Conservation (phyloP, 1,284 basidiomycete genomes). For the Rhizopogon parksii region DNA sequence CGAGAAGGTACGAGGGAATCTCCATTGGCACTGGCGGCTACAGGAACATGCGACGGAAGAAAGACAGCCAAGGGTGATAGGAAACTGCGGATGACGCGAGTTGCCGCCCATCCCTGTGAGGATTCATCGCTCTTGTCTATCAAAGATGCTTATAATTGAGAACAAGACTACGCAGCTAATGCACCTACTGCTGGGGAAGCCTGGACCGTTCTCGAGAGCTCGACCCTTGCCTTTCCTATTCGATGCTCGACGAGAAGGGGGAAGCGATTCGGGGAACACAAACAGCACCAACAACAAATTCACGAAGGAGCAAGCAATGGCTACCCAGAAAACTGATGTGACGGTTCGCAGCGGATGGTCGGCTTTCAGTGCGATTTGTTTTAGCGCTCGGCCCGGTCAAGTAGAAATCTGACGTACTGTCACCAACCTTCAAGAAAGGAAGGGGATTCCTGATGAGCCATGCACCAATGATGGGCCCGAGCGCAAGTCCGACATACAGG, state of each 20-base stretch:
- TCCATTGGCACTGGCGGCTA: slow-evolving; percentile 20
- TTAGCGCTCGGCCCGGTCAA: slow-evolving; percentile 5
- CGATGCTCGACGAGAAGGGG: slow-evolving; percentile 36
- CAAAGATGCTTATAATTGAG: not conserved
- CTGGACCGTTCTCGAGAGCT: slow-evolving; percentile 17
- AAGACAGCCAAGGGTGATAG: slow-evolving; percentile 51
- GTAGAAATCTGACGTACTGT: slow-evolving; percentile 13
- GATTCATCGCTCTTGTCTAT: slow-evolving; percentile 8
- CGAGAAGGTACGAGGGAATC: slow-evolving; percentile 11
- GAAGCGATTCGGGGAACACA: slow-evolving; percentile 58
- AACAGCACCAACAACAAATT: slow-evolving; percentile 51
- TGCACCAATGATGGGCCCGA: slow-evolving; percentile 70
- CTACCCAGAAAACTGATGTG: slow-evolving; percentile 56
- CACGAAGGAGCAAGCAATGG: slow-evolving; percentile 38
- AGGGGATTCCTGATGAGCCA: slow-evolving; percentile 57
- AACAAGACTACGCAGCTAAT: slow-evolving; percentile 1
- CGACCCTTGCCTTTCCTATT: slow-evolving; percentile 30
- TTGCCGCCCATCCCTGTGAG: slow-evolving; percentile 7
- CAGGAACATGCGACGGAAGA: slow-evolving; percentile 38
- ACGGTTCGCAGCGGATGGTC: slow-evolving; percentile 31
- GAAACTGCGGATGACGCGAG: slow-evolving; percentile 27
- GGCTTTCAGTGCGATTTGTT: slow-evolving; percentile 7
- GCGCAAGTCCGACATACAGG: slow-evolving; percentile 62
- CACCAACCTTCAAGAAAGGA: slow-evolving; percentile 29
- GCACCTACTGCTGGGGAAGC: slow-evolving; percentile 10